Base-by-base conservation (phyloP, 2,329 filamentous ascomycete genomes). In the Venturia pyrina region DNA sequence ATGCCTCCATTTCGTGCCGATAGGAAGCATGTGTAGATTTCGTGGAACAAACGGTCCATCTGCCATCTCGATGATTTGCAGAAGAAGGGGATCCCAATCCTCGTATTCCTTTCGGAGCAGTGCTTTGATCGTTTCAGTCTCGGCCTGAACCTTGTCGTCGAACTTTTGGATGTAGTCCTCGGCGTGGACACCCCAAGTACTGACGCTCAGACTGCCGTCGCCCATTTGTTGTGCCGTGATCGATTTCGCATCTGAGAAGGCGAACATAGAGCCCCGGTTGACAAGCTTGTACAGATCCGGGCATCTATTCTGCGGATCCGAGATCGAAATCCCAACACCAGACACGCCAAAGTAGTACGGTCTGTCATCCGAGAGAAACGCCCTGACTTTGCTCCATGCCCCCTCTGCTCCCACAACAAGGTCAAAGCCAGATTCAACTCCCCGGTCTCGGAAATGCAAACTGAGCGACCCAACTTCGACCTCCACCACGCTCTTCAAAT, bases 21-120 rank as follows among this genome's bases (percentile, higher is more conserved):
- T 71, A 0, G 84, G 83, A 11, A 88, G 77, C 70, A 80, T 79
- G 70, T 82, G 85, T 1, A 87, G 74, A 0, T 78, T 78, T 66
- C 80, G 74, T 0, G 72, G 48, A 6, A 73, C 72, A 66, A 78
- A 68, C 3, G 76, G 80, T 17, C 77, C 73, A 37, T 78, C 73
- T 60, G 78, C 72, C 56, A 48, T 66, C 28, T 66, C 64, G 21
- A 66, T 48, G 28, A 62, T 46, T 34, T 21, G 17, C 8, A 34
- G 37, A 1, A 66, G 34, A 28, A 37, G 37, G 3, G 40, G 40
- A 21, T 48, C 13, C 64, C 64, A 66, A 10, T 28, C 56, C 7
- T 61, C 59, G 40, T 59, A 44, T 17, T 62, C 64, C 40, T 62
- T 13, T n/a, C 24, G 32, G 13, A 48, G 17, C 28, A 21, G 11